Base-by-base conservation (phyloP, 2,329 filamentous ascomycete genomes). In the Didymella exigua region DNA sequence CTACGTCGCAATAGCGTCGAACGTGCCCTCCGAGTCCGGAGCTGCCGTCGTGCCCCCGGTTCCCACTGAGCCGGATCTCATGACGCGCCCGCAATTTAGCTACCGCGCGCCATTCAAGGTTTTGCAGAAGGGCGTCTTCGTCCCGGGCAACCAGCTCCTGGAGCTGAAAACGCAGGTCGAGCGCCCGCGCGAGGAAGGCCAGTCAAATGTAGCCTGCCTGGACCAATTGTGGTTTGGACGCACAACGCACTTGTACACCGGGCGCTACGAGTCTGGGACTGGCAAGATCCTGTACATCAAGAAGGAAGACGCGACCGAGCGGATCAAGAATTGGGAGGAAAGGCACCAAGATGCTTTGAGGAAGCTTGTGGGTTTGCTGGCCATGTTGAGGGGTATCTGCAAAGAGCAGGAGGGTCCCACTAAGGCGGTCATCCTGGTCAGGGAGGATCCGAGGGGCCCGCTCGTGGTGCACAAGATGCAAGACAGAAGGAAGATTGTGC, bases 221-320 rank as follows among this genome's bases (percentile, higher is more conserved):
- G 69, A 71, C 29, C 68, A 71, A 27, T 60, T 72, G 9, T 72
- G 69, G 69, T 72, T 72, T 47, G 69, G 69, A 2, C 67, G 69
- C 10, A 72, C 69, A 0, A 50, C 58, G 16, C 55, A 68, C 16
- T 47, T 71, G 0, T 63, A 66, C 54, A 68, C 63, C 0, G 67
- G 61, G 0, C 59, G 55, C 2, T 70, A 68, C 29, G 43, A 60
- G 11, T 36, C 34, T 10, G 58, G 40, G 4, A 61, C 60, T 0
- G 60, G 66, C 1, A 51, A 49, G 10, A 44, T 66, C 3, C 30
- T 46, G 10, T 52, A 49, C 0, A 42, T 67, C 29, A 67, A 60
- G 31, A 44, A 57, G 5, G 61, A 67, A 48, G 44, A 66, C 5
- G 60, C 62, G 0, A 60, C 33, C 5, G 48, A 58, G n/a, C 61